phyloP scores from a whole-genome alignment of 2,329 filamentous ascomycete species.

The Scedosporium minutisporum region DNA sequence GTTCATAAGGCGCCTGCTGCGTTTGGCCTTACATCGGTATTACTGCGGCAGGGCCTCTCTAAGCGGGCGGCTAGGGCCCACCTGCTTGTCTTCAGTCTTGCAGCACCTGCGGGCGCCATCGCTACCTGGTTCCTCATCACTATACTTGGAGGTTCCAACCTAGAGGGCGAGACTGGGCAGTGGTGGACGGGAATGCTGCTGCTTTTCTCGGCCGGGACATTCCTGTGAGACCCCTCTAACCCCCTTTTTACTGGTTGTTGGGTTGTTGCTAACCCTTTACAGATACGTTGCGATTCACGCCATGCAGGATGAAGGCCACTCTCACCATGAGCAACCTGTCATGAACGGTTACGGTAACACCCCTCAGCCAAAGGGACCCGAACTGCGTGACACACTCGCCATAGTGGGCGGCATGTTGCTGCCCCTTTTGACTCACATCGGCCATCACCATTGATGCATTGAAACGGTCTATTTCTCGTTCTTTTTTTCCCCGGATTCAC shows the following conservation, averaged over 20 bases:
- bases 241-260: conserved; percentile 11
- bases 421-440: conserved; percentile 67
- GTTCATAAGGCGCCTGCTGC: conserved; percentile 94
- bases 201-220: conserved; percentile 92
- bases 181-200: conserved; percentile 91
- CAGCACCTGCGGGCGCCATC: conserved; percentile 78
- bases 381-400: conserved; percentile 59
- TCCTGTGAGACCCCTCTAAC: conserved; percentile 54
- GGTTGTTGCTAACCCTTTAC: neutral
- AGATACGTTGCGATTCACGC: conserved; percentile 98
- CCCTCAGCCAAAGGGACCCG: conserved; percentile 44
- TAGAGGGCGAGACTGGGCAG: conserved; percentile 52
- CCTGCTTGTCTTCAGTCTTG: conserved; percentile 81
- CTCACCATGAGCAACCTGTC: conserved; percentile 41
- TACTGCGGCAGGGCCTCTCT: conserved; percentile 83
- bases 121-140: conserved; percentile 73
- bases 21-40: conserved; percentile 82
- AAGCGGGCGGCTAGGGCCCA: conserved; percentile 79
- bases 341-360: conserved; percentile 35
- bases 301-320: conserved; percentile 68
- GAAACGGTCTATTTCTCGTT: neutral
- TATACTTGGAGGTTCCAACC: conserved; percentile 53
- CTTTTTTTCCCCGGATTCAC: neutral
- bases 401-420: conserved; percentile 70
- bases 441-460: conserved; percentile 54